Evolutionary conservation across 345 rosid genomes (phyloP), one percentile per base, ranked within the genome.

Genomic region (Eucalyptus marginata): DNA sequence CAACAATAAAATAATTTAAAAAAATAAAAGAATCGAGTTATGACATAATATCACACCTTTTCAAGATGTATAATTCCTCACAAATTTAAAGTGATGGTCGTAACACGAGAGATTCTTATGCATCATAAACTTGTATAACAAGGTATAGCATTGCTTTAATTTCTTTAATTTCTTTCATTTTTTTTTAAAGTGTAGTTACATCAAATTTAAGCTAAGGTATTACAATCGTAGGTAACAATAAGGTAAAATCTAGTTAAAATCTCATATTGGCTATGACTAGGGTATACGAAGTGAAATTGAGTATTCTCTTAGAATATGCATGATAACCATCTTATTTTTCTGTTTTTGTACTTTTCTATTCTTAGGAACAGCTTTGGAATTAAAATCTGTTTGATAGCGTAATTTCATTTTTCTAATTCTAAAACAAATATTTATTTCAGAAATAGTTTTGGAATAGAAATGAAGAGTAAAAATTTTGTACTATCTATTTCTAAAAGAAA

Each of bases 311-410:
- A 20, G 25, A 52, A 52, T 18, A 8, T 1, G 0, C 1, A 52
- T 52, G 2, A 52, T 52, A 52, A 18, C 0, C 10, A 52, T 52
- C 4, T 18, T 18, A 18, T 52, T 52, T 18, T 1, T 52, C 4
- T 7, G 0, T 52, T 52, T 52, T 18, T 52, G 24, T 18, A 52
- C 24, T 7, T 52, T 52, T 52, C 10, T 18, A 52, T 18, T 52
- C 2, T 1, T 52, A 18, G 4, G 2, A 3, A 7, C 0, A 18
- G 8, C 2, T 52, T 52, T 52, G 24, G 0, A 52, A 52, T 52
- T 49, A 3, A 49, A 49, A 49, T 49, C 0, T 49, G 17, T 49
- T 14, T 49, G 17, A 49, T 2, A 14, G 17, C 0, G 51, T 0
- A 49, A 49, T 49, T 49, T 49, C 16, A 49, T 49, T 49, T 7